phyloP scores from a whole-genome alignment of 192 early-diverging fungal genomes.

The Umbelopsis sp. region DNA sequence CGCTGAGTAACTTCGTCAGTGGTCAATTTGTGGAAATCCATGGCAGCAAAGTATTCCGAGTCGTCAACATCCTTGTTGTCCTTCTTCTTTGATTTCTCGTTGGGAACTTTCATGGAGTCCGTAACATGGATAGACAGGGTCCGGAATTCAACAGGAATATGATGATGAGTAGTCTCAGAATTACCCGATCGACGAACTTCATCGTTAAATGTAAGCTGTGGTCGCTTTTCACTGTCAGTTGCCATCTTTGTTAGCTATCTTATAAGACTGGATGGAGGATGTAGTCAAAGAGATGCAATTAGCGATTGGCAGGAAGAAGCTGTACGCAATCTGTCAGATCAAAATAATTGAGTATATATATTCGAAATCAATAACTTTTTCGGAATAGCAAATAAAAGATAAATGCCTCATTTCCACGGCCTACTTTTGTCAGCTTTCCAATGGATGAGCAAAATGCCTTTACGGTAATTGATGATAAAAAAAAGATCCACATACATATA shows the following conservation, averaged over 20 bases:
- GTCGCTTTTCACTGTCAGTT: constrained; percentile 4
- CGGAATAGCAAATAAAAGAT: no score
- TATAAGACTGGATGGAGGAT: no score
- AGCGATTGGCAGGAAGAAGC: no score
- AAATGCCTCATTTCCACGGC: no score
- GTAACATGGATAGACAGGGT: constrained; percentile 48
- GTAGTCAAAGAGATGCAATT: no score
- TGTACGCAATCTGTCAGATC: no score
- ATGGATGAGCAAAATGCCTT: no score
- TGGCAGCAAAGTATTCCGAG: constrained; percentile 44
- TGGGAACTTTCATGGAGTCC: constrained; percentile 34
- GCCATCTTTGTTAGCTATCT: background rate
- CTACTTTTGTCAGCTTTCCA: no score
- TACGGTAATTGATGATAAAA: no score
- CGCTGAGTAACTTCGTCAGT: constrained; percentile 38
- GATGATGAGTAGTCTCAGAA: background rate
- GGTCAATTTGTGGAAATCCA: constrained; percentile 47
- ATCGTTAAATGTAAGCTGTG: constrained; percentile 19
- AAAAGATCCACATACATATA: no score
- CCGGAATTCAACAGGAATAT: constrained; percentile 46
- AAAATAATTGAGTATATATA: no score
- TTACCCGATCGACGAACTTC: constrained; percentile 8
- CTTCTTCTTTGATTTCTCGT: constrained; percentile 29
- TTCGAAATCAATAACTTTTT: no score
- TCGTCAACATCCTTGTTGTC: constrained; percentile 30